Evolutionary conservation across 2,329 filamentous ascomycete genomes (phyloP), one percentile per base, ranked within the genome.

Genomic region (Alternaria sp.): DNA sequence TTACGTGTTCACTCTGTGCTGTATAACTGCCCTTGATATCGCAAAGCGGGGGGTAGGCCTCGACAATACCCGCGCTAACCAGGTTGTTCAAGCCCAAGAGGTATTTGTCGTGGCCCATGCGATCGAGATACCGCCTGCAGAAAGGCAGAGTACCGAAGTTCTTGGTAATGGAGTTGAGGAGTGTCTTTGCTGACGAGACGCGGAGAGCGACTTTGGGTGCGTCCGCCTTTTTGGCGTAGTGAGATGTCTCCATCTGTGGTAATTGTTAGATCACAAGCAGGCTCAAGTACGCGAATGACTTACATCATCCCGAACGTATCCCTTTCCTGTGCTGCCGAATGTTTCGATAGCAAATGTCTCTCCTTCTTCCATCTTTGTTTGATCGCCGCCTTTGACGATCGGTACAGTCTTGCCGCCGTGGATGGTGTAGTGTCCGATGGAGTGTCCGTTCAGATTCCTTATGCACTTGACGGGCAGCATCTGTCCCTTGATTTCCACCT

Each of bases 321-420:
- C 94, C 78, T 93, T 94, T 68, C 94, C 95, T 21, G 94, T 97
- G 79, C 91, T 96, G 64, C 94, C 95, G 80, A 97, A 97, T 0
- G 94, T 97, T 84, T 97, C 94, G 72, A 97, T 97, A 68, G 94
- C 94, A 80, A 96, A 98, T 17, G 93, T 90, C 77, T 98, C 94
- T 45, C 93, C 93, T 82, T 97, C 95, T 83, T 97, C 94, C 95
- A 98, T 98, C 86, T 97, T 97, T 56, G 93, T 96, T 79, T 90
- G 89, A 75, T 97, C 93, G 66, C 88, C 88, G 66, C 89, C 90
- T 84, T 97, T 97, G 68, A 97, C 93, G 74, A 97, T 97, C 0
- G 94, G 95, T 55, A 97, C 93, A 69, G 92, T 93, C 86, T 97
- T 97, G 73, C 89, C 91, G 61, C 94, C 93, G 82, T 97, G 94